Percentiles rank a stretch among this genome's conserved stretches.
Evolutionary conservation across 257 asterid species (phyloP).

Genomic region (Fraxinus excelsior): DNA sequence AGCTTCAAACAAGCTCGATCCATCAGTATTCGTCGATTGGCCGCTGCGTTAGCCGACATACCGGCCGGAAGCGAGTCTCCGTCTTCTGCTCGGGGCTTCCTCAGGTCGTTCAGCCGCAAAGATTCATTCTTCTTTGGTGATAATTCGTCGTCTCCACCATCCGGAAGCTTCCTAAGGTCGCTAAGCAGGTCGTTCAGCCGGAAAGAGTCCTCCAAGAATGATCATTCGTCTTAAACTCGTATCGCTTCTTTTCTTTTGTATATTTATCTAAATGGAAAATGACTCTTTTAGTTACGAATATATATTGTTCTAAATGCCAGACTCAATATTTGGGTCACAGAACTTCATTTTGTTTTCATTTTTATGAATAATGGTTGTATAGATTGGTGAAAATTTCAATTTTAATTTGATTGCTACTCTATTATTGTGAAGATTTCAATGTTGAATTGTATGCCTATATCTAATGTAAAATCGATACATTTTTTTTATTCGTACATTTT

Average conservation of each 20-base stretch:
- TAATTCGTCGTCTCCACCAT: neutral
- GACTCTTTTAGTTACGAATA: neutral
- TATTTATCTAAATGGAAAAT: neutral
- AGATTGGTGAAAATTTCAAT: neutral
- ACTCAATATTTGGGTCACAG: neutral
- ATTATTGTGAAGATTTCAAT: neutral
- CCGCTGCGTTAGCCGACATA: slow-evolving; percentile 56
- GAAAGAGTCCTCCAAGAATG: neutral
- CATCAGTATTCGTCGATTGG: slow-evolving; percentile 67
- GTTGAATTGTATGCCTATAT: no score
- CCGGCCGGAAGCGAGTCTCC: slow-evolving; percentile 52
- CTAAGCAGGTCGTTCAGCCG: neutral
- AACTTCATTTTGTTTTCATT: neutral
- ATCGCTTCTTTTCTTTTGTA: neutral
- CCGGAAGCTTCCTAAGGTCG: neutral
- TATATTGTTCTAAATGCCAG: neutral
- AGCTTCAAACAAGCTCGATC: slow-evolving; percentile 48
- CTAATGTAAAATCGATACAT: no score
- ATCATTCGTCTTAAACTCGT: neutral
- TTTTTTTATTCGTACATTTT: no score
- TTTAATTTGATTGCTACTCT: neutral
- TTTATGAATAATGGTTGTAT: neutral
- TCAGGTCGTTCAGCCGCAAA: slow-evolving; percentile 27
- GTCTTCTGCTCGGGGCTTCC: slow-evolving; percentile 33
- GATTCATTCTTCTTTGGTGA: slow-evolving; percentile 10